Evolutionary conservation across 768 basidiomycete species (phyloP), one percentile per base, ranked within the genome.

Genomic region (Psilocybe cubensis): DNA sequence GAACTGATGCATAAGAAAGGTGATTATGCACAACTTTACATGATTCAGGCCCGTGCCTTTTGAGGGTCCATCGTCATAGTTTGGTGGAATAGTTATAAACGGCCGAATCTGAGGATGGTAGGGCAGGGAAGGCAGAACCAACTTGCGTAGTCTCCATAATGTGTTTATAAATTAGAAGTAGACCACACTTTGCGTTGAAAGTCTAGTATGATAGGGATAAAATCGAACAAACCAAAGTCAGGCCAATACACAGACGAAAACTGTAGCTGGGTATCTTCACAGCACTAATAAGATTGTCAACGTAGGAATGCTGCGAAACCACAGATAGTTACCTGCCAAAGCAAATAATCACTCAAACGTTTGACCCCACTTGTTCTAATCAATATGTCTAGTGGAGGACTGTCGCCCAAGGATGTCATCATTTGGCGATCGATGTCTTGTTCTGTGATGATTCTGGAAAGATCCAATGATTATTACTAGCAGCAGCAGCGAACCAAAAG

Each of bases 341-440:
- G 83, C 68, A 98, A 71, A 68, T 87, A 99, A 63, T 97, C 94
- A 66, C 92, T 94, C 21, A 97, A 73, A 3, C 94, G 82, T 56
- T 84, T 88, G 4, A 96, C 97, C 10, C 95, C 94, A 49, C 93
- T 94, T 0, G 96, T 97, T 40, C 97, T 84, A 20, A 99, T 78
- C 50, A 98, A 82, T 45, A 99, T 83, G 66, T 98, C 96, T 0
- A 97, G 76, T 10, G 93, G 92, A 11, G 90, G 91, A 64, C 86
- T 90, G 18, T 82, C 86, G 11, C 71, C 84, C 24, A 77, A 73
- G 1, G 81, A 76, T 0, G 89, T 92, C 73, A 89, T 83, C 1
- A 96, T 73, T 49, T 87, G 82, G 2, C 76, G 73, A 24, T 88
- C 82, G 57, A 96, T 83, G 49, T 87, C 81, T 2, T 85, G 71